Base-by-base conservation (phyloP, 305 asterid genomes). In the Fraxinus sp. region DNA sequence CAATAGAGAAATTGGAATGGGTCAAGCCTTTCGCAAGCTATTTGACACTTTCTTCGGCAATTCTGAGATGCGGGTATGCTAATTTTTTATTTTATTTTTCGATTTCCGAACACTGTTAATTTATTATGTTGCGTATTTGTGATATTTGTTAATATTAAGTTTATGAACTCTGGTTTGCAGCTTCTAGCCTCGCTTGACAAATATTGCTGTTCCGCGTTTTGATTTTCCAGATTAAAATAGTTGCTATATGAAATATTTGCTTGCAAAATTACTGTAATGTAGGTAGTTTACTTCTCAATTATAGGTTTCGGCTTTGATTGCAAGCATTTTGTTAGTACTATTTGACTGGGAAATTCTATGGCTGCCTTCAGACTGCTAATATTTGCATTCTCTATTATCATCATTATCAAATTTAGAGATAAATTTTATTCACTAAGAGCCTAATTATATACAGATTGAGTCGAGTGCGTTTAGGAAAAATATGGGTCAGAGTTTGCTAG, bases 21-120 rank as follows among this genome's bases (percentile, higher is more conserved):
- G 87, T 32, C 86, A 84, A 75, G 84, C 84, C 20, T 84, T 84
- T 77, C 83, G 86, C 75, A 84, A 84, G 84, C 78, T 79, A 35
- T 84, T 74, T 68, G 86, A 84, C 49, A 76, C 83, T 44, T 79
- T 84, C 78, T 84, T 84, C 49, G 81, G 86, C 68, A 75, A 84
- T 39, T 79, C 81, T 26, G 79, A 80, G 86, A 84, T 84, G 83
- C 78, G 84, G 84, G 86, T 84, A 80, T 44, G 52, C 52, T 44
- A 41, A 41, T 41, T 9, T 13, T 44, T 6, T 20, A 10, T 75
- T 22, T 33, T 3, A 33, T 3, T 33, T 59, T 59, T 22, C 7
- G 7, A 20, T 20, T 59, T 20, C 30, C 70, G 28, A 18, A 59
- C 3, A 5, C 70, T 20, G 9, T 59, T 59, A 18, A 59, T 59